Evolutionary conservation across 148 eudicot genomes (phyloP).

Genomic region (Rhododendron ferrugineum): DNA sequence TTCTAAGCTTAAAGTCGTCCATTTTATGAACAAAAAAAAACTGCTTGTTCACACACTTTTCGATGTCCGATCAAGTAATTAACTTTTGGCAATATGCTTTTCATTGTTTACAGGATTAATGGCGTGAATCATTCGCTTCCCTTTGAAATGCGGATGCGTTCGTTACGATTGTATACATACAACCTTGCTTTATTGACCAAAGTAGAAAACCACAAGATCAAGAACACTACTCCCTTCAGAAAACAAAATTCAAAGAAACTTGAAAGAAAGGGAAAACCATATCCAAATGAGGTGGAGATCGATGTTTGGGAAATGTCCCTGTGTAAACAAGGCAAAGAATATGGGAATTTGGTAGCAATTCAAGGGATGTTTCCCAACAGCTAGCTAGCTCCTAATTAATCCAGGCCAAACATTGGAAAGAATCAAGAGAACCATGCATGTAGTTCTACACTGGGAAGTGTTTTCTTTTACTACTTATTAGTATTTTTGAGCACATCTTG

Average conservation of each 20-base stretch:
- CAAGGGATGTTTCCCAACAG: background rate
- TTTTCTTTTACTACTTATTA: too few relatives aligned
- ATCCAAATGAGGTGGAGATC: background rate
- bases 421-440: background rate
- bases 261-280: background rate
- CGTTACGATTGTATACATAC: background rate
- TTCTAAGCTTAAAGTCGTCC: background rate
- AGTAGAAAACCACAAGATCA: background rate
- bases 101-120: background rate
- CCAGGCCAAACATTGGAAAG: background rate
- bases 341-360: background rate
- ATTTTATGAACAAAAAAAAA: background rate
- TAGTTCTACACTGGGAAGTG: background rate
- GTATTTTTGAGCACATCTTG: background rate
- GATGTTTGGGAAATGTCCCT: background rate
- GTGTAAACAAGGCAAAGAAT: background rate
- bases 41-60: background rate
- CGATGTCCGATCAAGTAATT: background rate
- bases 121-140: background rate
- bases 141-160: background rate
- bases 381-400: background rate
- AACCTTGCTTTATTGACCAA: background rate
- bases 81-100: background rate
- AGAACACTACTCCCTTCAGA: background rate
- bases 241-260: background rate